Conservation (phyloP, 2,329 filamentous ascomycete species). For the Gaeumannomyces tritici region DNA sequence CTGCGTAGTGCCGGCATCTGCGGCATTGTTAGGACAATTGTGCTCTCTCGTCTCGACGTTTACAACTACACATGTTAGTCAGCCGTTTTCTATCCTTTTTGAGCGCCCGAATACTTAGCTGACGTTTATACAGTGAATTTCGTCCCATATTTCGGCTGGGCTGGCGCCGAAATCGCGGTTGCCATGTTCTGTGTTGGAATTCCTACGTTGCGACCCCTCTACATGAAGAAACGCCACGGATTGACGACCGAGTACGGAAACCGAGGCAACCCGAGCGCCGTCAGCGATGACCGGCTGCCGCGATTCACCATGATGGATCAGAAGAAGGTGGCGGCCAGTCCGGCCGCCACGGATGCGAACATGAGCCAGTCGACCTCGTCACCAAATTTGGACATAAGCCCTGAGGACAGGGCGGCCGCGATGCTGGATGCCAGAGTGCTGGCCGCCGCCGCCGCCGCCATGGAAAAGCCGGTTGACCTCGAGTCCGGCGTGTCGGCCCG, state of each 20-base stretch:
- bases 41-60: constrained; percentile 14
- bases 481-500: constrained; percentile 7
- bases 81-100: background rate
- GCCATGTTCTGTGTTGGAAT: constrained; percentile 30
- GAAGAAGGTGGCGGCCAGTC: constrained; percentile 20
- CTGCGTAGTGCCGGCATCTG: constrained; percentile 15
- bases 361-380: background rate
- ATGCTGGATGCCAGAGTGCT: constrained; percentile 1
- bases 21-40: constrained; percentile 18
- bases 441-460: constrained; percentile 1
- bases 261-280: constrained; percentile 50
- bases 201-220: constrained; percentile 27
- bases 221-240: constrained; percentile 31
- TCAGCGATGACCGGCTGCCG: constrained; percentile 42
- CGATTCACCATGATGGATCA: constrained; percentile 38
- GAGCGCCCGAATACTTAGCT: constrained; percentile 5
- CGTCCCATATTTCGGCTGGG: constrained; percentile 26
- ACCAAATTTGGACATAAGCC: background rate
- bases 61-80: constrained; percentile 19
- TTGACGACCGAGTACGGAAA: constrained; percentile 11
- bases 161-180: constrained; percentile 26
- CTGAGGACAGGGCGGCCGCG: background rate
- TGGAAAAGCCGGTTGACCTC: constrained; percentile 4
- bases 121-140: constrained; percentile 18
- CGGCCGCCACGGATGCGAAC: background rate